phyloP scores from a whole-genome alignment of 768 basidiomycete genomes.

The Cyathus striatus region DNA sequence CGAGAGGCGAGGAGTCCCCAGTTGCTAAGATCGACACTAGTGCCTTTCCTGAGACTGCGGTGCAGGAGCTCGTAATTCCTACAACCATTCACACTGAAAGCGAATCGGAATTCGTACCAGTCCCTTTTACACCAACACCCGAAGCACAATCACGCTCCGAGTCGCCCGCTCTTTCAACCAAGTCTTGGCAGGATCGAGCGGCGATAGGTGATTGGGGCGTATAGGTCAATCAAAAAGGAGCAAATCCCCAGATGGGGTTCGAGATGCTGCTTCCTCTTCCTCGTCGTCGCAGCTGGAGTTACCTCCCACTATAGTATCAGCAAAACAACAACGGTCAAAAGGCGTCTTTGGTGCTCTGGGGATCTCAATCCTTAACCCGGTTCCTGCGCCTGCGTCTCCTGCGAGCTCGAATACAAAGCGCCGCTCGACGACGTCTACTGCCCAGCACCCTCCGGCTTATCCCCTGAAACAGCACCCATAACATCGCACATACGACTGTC shows the following conservation, averaged over 20 bases:
- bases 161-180: too few relatives aligned
- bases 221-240: conserved; percentile 39
- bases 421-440: conserved; percentile 5
- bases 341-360: conserved; percentile 73
- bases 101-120: too few relatives aligned
- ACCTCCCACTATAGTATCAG: conserved; percentile 7
- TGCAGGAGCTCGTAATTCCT: background rate
- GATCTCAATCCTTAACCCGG: conserved; percentile 59
- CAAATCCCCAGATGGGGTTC: conserved; percentile 11
- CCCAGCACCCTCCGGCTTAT: conserved; percentile 4
- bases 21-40: conserved; percentile 2
- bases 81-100: background rate
- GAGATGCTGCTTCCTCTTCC: conserved; percentile 11
- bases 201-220: conserved; percentile 66
- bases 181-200: conserved; percentile 40
- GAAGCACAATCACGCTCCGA: too few relatives aligned
- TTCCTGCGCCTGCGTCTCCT: conserved; percentile 22
- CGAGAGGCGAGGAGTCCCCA: conserved; percentile 9
- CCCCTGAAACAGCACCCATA: conserved; percentile 30
- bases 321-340: conserved; percentile 29
- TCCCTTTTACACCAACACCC: too few relatives aligned
- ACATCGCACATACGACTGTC: conserved; percentile 18
- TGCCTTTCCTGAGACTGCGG: background rate
- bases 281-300: too few relatives aligned
- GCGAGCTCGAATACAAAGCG: conserved; percentile 15